These are phyloP conservation scores for Ogataea minuta DNA, from an alignment of 805 yeast genomes.

Conservation along the genomic window DNA sequence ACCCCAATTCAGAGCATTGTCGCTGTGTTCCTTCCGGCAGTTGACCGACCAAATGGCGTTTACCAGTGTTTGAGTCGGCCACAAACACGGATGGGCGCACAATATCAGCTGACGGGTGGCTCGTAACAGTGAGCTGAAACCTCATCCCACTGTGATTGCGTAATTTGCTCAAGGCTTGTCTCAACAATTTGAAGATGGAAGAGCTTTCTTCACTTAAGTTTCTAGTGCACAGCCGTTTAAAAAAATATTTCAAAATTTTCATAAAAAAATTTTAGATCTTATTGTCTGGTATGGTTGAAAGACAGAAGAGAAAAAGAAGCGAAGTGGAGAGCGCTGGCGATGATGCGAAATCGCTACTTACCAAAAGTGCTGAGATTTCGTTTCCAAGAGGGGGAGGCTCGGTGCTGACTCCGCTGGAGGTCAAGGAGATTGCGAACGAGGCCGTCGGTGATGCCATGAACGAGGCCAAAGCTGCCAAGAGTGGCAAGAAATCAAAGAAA, in stretches of 20 bases:
- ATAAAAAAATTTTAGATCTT: constrained; percentile 13
- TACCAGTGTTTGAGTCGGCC: constrained; percentile 47
- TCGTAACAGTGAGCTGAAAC: constrained; percentile 50
- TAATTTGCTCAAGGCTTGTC: background rate
- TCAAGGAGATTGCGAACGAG: constrained; percentile 88
- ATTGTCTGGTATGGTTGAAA: constrained; percentile 16
- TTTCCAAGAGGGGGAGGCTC: constrained; percentile 97
- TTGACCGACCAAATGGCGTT: constrained; percentile 69
- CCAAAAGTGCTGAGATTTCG: constrained; percentile 45
- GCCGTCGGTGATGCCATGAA: constrained; percentile 86
- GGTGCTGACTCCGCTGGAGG: constrained; percentile 82
- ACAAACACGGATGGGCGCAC: constrained; percentile 55
- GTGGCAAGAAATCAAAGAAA: constrained; percentile 30
- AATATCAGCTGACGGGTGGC: constrained; percentile 64
- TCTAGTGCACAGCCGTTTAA: constrained; percentile 6
- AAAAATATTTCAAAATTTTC: constrained; percentile 10
- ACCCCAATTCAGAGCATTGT: constrained; percentile 56
- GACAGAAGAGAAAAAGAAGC: constrained; percentile 45
- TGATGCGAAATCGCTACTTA: constrained; percentile 28
- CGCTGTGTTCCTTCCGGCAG: constrained; percentile 88
- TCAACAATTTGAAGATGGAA: constrained; percentile 7
- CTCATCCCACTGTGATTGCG: constrained; percentile 24
- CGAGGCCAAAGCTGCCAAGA: constrained; percentile 33
- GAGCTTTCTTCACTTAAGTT: background rate
- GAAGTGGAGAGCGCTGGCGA: constrained; percentile 23